A percentile compares a stretch with the other conserved stretches of the same genome.
Conservation (phyloP, 2,329 filamentous ascomycete species). For the Hymenoscyphus fraxineus region DNA sequence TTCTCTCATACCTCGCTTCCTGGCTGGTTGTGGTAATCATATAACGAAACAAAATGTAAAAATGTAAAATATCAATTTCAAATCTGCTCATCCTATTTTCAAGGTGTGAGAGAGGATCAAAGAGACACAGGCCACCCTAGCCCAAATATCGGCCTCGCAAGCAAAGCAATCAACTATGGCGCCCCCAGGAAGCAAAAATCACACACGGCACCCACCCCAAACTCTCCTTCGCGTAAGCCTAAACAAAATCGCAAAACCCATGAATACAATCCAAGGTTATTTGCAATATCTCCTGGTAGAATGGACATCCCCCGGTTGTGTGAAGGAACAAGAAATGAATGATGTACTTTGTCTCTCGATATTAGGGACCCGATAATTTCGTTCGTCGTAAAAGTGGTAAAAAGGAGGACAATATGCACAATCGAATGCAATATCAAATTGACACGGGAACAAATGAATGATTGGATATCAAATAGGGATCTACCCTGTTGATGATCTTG, state of each 20-base stretch:
- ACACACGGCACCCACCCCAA: slow-evolving; percentile 25
- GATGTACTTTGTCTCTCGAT: slow-evolving; percentile 24
- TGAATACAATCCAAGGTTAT: slow-evolving; percentile 29
- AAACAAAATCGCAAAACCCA: slow-evolving; percentile 10
- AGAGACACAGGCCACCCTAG: slow-evolving; percentile 1
- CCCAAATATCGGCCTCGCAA: slow-evolving; percentile 14
- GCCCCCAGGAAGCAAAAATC: slow-evolving; percentile 6
- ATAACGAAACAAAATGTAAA: slow-evolving; percentile 11
- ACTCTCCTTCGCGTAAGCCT: slow-evolving; percentile 15
- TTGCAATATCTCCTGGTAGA: slow-evolving; percentile 10
- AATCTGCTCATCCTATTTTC: slow-evolving; percentile 8
- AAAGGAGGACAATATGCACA: slow-evolving; percentile 35
- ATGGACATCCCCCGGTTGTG: slow-evolving; percentile 12
- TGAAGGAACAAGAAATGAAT: slow-evolving; percentile 16
- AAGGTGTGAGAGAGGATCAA: background rate
- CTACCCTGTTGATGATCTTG: slow-evolving; percentile 32
- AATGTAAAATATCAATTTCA: slow-evolving; percentile 16
- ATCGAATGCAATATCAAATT: slow-evolving; percentile 40
- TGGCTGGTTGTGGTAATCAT: slow-evolving; percentile 29
- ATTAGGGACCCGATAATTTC: slow-evolving; percentile 31
- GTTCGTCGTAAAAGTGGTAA: slow-evolving; percentile 32
- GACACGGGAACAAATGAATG: slow-evolving; percentile 31
- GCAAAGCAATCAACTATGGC: slow-evolving; percentile 2
- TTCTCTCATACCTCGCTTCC: slow-evolving; percentile 28
- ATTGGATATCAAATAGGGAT: slow-evolving; percentile 33